Base-by-base conservation (phyloP, 164 flowering plant genomes). In the Pachysandra terminalis region DNA sequence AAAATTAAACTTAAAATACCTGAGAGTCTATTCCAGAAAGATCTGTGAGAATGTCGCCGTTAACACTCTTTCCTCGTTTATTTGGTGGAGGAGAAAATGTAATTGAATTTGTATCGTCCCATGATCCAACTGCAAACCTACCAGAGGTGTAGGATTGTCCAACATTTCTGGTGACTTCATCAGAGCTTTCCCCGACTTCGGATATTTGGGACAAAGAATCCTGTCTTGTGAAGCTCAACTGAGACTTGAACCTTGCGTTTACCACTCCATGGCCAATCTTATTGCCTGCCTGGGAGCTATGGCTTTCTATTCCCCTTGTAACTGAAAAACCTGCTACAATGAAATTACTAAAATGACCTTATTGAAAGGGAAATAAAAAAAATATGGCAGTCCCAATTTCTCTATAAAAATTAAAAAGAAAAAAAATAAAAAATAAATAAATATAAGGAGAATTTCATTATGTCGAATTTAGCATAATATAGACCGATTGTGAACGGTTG, bases 141-240 rank as follows among this genome's bases (percentile, higher is more conserved):
- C 80, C 71, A 28, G 82, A 67, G 51, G 77, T 65, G 66, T 68
- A 85, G 22, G 88, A 77, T 56, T 82, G 82, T 10, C 74, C 68
- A 7, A 71, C 65, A 21, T 74, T 82, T 19, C 71, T 77, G 27
- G 74, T 79, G 49, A 72, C 74, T 41, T 75, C 78, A 32, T 72
- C 81, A 1, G 80, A 71, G 63, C 71, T 78, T 75, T 86, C 88
- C 22, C 78, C 79, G 9, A 80, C 83, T 72, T 87, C 92, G 10
- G 94, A 85, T 15, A 89, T 80, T 62, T 83, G 92, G 23, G 94
- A 85, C 37, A 87, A 90, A 16, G 89, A 82, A 72, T 89, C 97
- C 74, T 84, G 87, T 57, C 89, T 63, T 16, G 89, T 86, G 82
- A 89, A 91, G 82, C 91, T 89, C 75, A 89, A 70, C 57, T 86